phyloP scores from a whole-genome alignment of 805 yeast species.

The Saturnispora silvae region DNA sequence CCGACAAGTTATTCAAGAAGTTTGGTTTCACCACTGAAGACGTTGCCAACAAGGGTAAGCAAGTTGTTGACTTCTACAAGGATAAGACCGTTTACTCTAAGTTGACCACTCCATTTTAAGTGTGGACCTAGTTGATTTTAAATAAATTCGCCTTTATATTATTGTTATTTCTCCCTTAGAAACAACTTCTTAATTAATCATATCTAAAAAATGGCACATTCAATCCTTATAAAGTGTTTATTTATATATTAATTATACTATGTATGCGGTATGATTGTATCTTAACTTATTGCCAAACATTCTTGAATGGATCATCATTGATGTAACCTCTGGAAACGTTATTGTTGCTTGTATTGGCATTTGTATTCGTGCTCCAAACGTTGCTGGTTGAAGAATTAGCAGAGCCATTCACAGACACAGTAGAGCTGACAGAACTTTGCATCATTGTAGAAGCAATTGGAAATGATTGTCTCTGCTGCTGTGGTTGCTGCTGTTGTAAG shows the following conservation, averaged over 20 bases:
- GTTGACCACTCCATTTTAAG: constrained; percentile 64
- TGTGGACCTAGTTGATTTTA: too few species aligned
- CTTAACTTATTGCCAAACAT: constrained; percentile 21
- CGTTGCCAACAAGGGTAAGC: constrained; percentile 72
- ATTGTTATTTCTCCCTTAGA: background rate
- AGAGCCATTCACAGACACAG: constrained; percentile 1
- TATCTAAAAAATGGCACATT: too few species aligned
- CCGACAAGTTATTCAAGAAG: constrained; percentile 65
- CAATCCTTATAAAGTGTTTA: too few species aligned
- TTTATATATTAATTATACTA: too few species aligned
- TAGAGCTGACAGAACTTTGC: constrained; percentile 10
- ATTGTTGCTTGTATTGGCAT: background rate
- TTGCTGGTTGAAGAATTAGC: constrained; percentile 5
- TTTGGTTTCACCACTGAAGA: constrained; percentile 93
- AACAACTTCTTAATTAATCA: too few species aligned
- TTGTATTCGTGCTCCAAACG: constrained; percentile 11
- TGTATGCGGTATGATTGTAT: too few species aligned
- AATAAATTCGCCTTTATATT: background rate
- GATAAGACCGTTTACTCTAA: constrained; percentile 66
- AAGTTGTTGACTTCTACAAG: constrained; percentile 75
- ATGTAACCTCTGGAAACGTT: constrained; percentile 7
- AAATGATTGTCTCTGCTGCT: too few species aligned
- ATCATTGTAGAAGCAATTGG: constrained; percentile 4
- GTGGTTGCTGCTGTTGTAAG: constrained; percentile 1
- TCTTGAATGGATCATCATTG: constrained; percentile 23